Percentiles rank a stretch among this genome's conserved stretches.
Conservation (phyloP, 345 rosid species). For the Eucalyptus sp. region DNA sequence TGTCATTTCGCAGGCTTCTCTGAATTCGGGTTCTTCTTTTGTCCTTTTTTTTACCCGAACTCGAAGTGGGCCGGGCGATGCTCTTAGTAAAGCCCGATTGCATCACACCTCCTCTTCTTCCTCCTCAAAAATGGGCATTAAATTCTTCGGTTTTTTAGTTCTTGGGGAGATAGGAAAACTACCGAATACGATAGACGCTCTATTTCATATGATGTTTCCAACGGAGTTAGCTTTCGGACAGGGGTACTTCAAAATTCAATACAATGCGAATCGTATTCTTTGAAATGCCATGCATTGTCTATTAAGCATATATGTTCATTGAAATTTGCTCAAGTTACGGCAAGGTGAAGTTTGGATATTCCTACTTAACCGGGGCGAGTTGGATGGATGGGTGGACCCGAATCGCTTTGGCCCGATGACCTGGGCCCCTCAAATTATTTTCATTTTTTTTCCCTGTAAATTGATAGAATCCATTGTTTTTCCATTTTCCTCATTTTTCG, state of each 20-base stretch:
- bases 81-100: neutral
- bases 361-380: neutral
- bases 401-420: neutral
- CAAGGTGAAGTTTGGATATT: neutral
- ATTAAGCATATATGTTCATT: neutral
- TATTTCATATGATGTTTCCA: neutral
- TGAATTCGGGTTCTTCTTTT: neutral
- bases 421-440: neutral
- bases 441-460: neutral
- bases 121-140: neutral
- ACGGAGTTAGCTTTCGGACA: neutral
- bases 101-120: neutral
- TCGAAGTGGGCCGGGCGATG: neutral
- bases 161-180: neutral
- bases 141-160: neutral
- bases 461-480: neutral
- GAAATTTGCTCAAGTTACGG: neutral
- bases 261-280: neutral
- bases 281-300: neutral
- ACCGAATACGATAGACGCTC: neutral
- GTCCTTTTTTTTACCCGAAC: neutral
- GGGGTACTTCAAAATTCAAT: neutral
- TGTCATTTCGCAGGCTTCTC: neutral
- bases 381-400: neutral
- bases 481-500: neutral